Evolutionary conservation across 345 rosid genomes (phyloP), one percentile per base, ranked within the genome.

Genomic region (Psidium friedrichsthalianum): DNA sequence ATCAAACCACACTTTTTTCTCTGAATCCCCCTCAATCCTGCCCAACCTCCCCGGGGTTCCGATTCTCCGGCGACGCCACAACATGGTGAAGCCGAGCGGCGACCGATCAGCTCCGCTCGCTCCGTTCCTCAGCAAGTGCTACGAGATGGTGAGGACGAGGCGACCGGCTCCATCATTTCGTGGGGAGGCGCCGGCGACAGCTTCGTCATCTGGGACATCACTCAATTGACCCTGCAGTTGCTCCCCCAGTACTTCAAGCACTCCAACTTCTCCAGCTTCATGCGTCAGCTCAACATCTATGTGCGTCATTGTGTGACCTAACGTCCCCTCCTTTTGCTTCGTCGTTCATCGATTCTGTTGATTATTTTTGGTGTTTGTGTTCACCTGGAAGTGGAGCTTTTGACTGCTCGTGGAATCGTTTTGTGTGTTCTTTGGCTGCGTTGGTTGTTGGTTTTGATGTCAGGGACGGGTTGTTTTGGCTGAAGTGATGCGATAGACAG

Each of bases 281-380:
- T 96, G 89, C 90, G 99, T 84, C 99, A 95, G 86, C 99, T 96
- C 87, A 96, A 96, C 61, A 96, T 96, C 88, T 96, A 95, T 86
- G 99, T 95, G 80, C 80, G 80, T 69, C 80, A 20, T 36, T 20
- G 80, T 20, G 86, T 87, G 96, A 90, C 44, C 80, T 82, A 84
- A 59, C 85, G 80, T 84, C 25, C 56, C 42, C 61, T 11, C 84
- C 74, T 82, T 8, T 84, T 11, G 7, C 27, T 84, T 55, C 57
- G 51, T 20, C 15, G 6, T 56, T 83, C 47, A 11, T 83, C 57
- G 47, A 29, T 32, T 51, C 18, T 51, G 25, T n/a, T 2, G 49
- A 18, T 51, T 84, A 8, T 5, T 51, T 82, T 21, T 11, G 42
- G 42, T 3, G 59, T 21, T 42, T 54, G 51, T 20, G 59, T 54